Evolutionary conservation across 768 basidiomycete genomes (phyloP), one percentile per base, ranked within the genome.

Genomic region (Sarcodon aspratus): DNA sequence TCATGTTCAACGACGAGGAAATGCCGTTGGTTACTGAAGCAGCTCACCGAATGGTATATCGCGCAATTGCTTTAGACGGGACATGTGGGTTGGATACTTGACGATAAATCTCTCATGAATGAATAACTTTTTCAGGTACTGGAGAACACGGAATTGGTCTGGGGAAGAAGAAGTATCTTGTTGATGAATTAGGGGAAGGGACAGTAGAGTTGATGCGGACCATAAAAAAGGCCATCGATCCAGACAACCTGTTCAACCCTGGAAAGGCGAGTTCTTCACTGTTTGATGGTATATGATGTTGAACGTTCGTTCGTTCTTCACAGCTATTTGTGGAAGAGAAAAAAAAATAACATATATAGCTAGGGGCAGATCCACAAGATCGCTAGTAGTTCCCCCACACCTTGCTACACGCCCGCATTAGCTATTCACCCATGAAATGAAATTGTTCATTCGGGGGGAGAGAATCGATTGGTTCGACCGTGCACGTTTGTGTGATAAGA

Each of bases 161-260:
- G 3, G 72, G 71, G 11, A 75, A 75, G 56, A 68, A 69, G 48
- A 66, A 69, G 45, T 78, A 73, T 54, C 65, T 79, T 2, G 55
- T 60, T 15, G 57, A 61, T 9, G 76, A 79, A 53, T 63, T 79
- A 4, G 76, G 76, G 8, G 59, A 56, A 11, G 73, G 70, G 8
- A 79, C 76, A 0, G 68, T 78, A 6, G 60, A 64, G n/a, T 57
- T 77, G 7, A 75, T 79, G 75, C 66, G 70, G 54, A 63, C 61
- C 31, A 66, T 78, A 52, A 79, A 78, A 60, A 48, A 59, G 18
- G 63, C 68, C 1, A 48, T 72, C 9, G 74, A 76, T 50, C 75
- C 74, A 4, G 48, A 65, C 36, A 65, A 69, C 48, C 54, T 76
- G 42, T 65, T 75, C 49, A 76, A 76, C 51, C 74, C 74, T 3